Evolutionary conservation across 108 stramenopile genomes (phyloP).

Genomic region (Craspedostauros australis): DNA sequence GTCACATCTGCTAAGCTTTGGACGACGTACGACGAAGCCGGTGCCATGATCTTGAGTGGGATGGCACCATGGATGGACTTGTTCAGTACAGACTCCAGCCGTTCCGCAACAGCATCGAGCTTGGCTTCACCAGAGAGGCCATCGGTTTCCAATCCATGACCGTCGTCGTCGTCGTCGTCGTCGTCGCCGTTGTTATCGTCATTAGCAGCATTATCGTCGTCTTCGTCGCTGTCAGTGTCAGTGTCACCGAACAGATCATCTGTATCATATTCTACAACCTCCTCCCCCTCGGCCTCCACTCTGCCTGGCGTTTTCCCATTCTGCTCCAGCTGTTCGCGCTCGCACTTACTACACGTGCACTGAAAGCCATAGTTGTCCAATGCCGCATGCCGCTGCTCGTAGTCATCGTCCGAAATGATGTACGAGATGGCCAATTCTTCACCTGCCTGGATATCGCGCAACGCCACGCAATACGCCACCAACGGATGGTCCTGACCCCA

Average conservation of each 20-base stretch:
- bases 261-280: neutral
- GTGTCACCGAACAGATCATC: conserved; percentile 22
- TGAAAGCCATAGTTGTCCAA: conserved; percentile 75
- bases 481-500: conserved; percentile 49
- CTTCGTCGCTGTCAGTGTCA: conserved; percentile 30
- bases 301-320: neutral
- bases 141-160: neutral
- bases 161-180: conserved; percentile 11
- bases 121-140: conserved; percentile 10
- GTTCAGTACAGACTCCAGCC: conserved; percentile 25
- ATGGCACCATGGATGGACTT: conserved; percentile 20
- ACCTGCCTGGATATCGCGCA: conserved; percentile 49
- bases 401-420: conserved; percentile 35
- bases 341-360: conserved; percentile 60
- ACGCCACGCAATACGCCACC: conserved; percentile 49
- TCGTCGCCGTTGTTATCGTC: neutral
- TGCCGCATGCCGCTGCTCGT: conserved; percentile 38
- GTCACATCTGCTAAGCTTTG: neutral
- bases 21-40: conserved; percentile 21
- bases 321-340: conserved; percentile 7
- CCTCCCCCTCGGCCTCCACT: neutral
- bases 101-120: conserved; percentile 10
- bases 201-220: neutral
- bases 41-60: conserved; percentile 23
- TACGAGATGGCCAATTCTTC: conserved; percentile 86